A percentile compares a stretch with the other conserved stretches of the same genome.
Conservation (phyloP, 495 filamentous ascomycete species). For the Filosporella fistucella region DNA sequence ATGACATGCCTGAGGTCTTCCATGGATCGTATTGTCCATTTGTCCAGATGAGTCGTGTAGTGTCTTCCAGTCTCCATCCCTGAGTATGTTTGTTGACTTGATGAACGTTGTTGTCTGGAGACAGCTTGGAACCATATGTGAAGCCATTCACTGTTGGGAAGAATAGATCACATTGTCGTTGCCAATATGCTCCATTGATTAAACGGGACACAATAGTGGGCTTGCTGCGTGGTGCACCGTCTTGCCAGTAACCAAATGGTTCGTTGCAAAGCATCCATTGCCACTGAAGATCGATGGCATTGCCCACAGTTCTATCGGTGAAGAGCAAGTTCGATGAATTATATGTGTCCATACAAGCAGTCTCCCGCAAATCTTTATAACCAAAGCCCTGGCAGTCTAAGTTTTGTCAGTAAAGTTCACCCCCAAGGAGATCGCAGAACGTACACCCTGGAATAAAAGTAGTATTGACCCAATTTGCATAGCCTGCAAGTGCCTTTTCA, state of each 20-base stretch:
- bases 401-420: not conserved
- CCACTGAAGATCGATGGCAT: slow-evolving; percentile 56
- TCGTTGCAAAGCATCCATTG: slow-evolving; percentile 54
- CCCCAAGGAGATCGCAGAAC: slow-evolving; percentile 12
- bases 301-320: slow-evolving; percentile 47
- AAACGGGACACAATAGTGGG: slow-evolving; percentile 51
- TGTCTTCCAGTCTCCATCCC: slow-evolving; percentile 53
- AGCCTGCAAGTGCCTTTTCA: slow-evolving; percentile 47
- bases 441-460: slow-evolving; percentile 43
- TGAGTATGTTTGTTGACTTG: slow-evolving; percentile 56
- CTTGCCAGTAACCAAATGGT: slow-evolving; percentile 57
- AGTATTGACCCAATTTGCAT: slow-evolving; percentile 46
- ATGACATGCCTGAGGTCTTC: slow-evolving; percentile 47
- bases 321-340: slow-evolving; percentile 53
- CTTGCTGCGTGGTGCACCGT: slow-evolving; percentile 41
- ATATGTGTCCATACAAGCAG: slow-evolving; percentile 53
- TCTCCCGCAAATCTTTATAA: slow-evolving; percentile 41
- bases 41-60: slow-evolving; percentile 53
- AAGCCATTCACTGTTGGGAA: slow-evolving; percentile 42
- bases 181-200: slow-evolving; percentile 52
- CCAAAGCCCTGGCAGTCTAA: slow-evolving; percentile 32
- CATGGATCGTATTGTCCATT: slow-evolving; percentile 63
- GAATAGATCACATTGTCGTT: slow-evolving; percentile 51
- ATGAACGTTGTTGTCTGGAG: slow-evolving; percentile 37
- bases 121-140: slow-evolving; percentile 33